Evolutionary conservation across 352 stramenopile genomes (phyloP), one percentile per base, ranked within the genome.

Genomic region (Aphanomyces cochlioides): DNA sequence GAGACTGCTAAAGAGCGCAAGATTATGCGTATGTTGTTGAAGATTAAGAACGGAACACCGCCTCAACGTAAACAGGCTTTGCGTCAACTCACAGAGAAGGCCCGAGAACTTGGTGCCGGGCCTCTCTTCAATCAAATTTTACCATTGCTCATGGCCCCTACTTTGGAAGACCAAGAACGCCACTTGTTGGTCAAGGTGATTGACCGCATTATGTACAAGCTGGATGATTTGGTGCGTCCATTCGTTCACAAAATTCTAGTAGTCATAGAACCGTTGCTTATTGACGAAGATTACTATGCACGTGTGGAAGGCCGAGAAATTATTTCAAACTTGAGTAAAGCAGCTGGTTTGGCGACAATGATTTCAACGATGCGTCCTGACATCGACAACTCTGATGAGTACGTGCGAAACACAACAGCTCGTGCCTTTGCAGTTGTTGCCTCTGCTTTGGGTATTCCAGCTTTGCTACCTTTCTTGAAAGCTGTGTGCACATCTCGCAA

Each of bases 111-210:
- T 78, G 98, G 97, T 56, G 96, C 98, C 8, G 96, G 94, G 10
- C 88, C 96, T 19, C 80, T 99, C 21, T 99, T 99, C 77, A 98
- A 99, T 82, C 97, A 99, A 81, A 99, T 99, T 63, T 80, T 99
- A 63, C 98, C 98, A 5, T 78, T 99, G 67, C 83, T 99, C 15
- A 99, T 99, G 97, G 98, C 93, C 15, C 97, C 96, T 12, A 98
- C 96, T 17, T 82, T 99, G 5, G 97, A 99, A 75, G 97, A 99
- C 79, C 97, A 99, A 76, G 97, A 99, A 74, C 86, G 98, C 3
- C 98, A 99, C 73, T 88, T 99, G 72, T 82, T 99, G 12, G 97
- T 99, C 36, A 99, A 99, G 78, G 97, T 99, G 15, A 99, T 99
- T 73, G 97, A 99, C 77, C 96, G 98, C 47, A 87, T 99, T 37